Evolutionary conservation across 345 rosid species (phyloP).

Genomic region (Euclidium syriacum): DNA sequence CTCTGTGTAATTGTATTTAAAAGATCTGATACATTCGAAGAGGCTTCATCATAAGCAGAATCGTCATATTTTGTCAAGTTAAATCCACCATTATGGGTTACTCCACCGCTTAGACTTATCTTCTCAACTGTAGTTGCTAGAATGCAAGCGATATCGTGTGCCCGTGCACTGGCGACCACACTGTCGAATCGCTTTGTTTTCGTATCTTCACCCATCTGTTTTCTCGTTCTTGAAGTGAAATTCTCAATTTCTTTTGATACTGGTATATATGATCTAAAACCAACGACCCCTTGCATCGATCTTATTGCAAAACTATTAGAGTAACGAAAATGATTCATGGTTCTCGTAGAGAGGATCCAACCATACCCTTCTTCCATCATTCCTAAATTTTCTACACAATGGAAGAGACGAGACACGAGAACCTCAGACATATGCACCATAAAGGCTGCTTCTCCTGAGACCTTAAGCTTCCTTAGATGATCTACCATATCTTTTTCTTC

Average conservation of each 20-base stretch:
- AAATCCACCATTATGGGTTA: no score
- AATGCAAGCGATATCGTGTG: constrained; percentile 16
- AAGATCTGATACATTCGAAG: constrained; percentile 1
- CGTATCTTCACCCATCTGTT: neutral
- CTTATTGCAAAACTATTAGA: neutral
- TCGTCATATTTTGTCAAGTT: no score
- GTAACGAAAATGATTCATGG: constrained; percentile 10
- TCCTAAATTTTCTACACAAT: constrained; percentile 11
- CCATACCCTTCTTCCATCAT: constrained; percentile 30
- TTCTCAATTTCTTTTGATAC: constrained; percentile 5
- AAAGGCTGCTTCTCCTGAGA: neutral
- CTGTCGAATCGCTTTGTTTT: neutral
- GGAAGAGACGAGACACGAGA: constrained; percentile 21
- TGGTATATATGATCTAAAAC: constrained; percentile 24
- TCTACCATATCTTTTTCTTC: constrained; percentile 5
- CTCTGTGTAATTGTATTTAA: constrained; percentile 7
- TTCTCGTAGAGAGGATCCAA: constrained; percentile 32
- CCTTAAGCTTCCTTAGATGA: constrained; percentile 12
- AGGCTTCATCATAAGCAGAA: no score
- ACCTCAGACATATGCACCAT: constrained; percentile 30
- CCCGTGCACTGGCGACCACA: constrained; percentile 13
- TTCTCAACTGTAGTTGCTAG: constrained; percentile 27
- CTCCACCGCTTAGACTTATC: neutral
- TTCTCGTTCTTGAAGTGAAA: constrained; percentile 24
- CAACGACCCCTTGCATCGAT: constrained; percentile 31